Conservation (phyloP, 345 rosid genomes). For the Lagerstroemia speciosa region DNA sequence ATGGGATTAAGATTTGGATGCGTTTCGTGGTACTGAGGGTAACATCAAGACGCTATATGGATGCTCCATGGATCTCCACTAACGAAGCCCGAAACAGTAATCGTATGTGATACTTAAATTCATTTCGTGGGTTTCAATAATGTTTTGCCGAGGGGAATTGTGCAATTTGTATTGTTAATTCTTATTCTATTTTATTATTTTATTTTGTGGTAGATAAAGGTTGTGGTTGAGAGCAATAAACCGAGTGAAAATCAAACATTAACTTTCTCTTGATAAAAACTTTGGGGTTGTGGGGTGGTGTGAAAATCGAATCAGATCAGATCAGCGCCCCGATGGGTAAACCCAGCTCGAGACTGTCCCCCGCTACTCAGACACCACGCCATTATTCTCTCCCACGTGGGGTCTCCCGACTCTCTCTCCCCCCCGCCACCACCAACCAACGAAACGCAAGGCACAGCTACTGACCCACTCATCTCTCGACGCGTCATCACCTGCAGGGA, state of each 20-base stretch:
- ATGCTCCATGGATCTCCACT: too few relatives aligned
- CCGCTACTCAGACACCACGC: neutral
- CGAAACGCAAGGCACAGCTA: neutral
- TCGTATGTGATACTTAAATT: too few relatives aligned
- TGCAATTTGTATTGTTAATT: too few relatives aligned
- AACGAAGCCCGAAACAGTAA: too few relatives aligned
- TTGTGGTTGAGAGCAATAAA: neutral
- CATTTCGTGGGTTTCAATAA: too few relatives aligned
- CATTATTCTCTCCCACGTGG: neutral
- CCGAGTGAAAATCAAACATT: neutral
- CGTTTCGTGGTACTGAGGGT: too few relatives aligned
- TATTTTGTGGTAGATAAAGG: neutral
- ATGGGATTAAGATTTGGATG: too few relatives aligned
- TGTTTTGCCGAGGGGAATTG: too few relatives aligned
- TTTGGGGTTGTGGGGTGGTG: neutral
- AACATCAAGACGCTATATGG: too few relatives aligned
- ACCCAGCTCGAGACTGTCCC: conserved; percentile 3
- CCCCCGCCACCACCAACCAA: neutral
- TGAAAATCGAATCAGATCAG: neutral
- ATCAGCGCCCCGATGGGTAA: conserved; percentile 4
- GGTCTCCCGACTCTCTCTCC: neutral
- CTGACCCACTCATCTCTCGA: neutral
- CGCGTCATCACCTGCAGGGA: neutral
- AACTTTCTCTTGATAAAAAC: too few relatives aligned
- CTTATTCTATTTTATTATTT: too few relatives aligned